Conservation (phyloP, 371 early-diverging fungal species). For the Conidiobolus incongruus region DNA sequence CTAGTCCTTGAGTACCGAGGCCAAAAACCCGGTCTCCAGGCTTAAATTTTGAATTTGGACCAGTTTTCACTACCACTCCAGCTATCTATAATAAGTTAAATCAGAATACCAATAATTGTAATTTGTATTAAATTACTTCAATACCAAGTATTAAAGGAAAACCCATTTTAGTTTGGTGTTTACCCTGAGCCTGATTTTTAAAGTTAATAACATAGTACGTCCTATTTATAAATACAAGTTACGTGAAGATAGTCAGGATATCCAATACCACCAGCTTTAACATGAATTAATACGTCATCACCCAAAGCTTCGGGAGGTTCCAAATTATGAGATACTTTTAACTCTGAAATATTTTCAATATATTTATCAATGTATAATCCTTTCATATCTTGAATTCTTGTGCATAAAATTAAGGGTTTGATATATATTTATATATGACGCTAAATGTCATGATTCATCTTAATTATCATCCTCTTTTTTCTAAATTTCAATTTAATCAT, state of each 20-base stretch:
- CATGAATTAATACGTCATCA: slow-evolving; percentile 37
- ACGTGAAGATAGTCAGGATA: slow-evolving; percentile 71
- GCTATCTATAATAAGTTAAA: slow-evolving; percentile 14
- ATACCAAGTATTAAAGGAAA: slow-evolving; percentile 68
- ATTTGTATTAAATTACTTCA: slow-evolving; percentile 17
- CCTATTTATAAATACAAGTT: slow-evolving; percentile 1
- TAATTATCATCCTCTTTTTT: too few species aligned
- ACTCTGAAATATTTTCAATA: background rate
- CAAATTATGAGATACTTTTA: background rate
- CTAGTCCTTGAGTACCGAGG: slow-evolving; percentile 34
- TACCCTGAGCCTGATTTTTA: slow-evolving; percentile 39
- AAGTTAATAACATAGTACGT: background rate
- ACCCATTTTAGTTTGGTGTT: slow-evolving; percentile 60
- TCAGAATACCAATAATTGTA: background rate
- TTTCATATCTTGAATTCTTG: slow-evolving; percentile 1
- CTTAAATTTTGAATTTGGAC: slow-evolving; percentile 18
- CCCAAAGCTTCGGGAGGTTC: slow-evolving; percentile 9
- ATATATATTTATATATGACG: too few species aligned
- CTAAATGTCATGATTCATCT: too few species aligned
- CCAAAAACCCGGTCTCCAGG: slow-evolving; percentile 65
- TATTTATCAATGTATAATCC: background rate
- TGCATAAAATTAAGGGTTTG: too few species aligned
- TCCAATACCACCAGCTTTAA: slow-evolving; percentile 53
- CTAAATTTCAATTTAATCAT: too few species aligned
- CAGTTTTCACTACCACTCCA: slow-evolving; percentile 19